phyloP scores from a whole-genome alignment of 75 land plant genomes.

The Pinus tabuliformis region DNA sequence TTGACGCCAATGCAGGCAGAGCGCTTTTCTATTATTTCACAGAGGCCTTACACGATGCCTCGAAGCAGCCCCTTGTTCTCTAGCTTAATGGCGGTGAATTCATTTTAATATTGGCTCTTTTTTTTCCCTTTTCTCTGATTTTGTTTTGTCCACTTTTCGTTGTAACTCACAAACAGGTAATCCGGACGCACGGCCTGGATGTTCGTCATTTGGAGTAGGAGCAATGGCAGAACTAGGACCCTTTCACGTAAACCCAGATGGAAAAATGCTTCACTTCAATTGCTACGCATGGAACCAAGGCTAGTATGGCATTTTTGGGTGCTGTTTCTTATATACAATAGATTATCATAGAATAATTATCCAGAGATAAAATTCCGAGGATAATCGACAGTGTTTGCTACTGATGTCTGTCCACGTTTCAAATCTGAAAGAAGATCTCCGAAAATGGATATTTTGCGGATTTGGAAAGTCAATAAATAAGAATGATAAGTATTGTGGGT shows the following conservation, averaged over 20 bases:
- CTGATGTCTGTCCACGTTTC: no score
- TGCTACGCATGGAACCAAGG: constrained; percentile 63
- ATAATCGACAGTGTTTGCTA: no score
- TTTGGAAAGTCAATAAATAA: no score
- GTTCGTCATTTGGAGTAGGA: constrained; percentile 71
- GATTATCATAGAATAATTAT: no score
- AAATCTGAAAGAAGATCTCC: no score
- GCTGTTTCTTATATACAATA: no score
- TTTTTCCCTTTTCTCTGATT: background rate
- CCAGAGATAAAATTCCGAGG: no score
- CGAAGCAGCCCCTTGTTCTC: constrained; percentile 39
- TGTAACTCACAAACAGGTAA: background rate
- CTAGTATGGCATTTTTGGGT: background rate
- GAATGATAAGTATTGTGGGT: no score
- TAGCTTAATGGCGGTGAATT: constrained; percentile 64
- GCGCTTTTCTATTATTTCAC: constrained; percentile 71
- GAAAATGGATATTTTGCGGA: no score
- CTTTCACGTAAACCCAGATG: constrained; percentile 57
- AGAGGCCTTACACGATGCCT: constrained; percentile 33
- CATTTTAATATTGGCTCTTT: background rate
- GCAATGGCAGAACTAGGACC: constrained; percentile 66
- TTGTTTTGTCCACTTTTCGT: no score
- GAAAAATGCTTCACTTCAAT: constrained; percentile 48
- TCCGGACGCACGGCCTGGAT: constrained; percentile 70
- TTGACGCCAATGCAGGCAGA: constrained; percentile 40